Conservation (phyloP, 2,329 filamentous ascomycete genomes). For the Neofusicoccum kwambonambiense region DNA sequence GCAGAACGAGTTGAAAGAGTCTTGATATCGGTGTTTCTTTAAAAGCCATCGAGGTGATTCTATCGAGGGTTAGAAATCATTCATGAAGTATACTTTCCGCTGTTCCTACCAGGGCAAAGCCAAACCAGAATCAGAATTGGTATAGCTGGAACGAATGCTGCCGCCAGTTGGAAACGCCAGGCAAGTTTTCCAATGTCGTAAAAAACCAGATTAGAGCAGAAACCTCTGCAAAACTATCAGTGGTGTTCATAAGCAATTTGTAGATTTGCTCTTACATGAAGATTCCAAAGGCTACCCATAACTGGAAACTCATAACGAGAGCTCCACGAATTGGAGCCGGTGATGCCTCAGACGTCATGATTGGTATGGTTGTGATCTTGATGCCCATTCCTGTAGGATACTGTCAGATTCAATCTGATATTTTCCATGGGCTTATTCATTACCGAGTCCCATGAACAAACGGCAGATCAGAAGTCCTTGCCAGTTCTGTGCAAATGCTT, state of each 20-base stretch:
- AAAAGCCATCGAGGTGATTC: slow-evolving; percentile 39
- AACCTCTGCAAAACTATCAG: slow-evolving; percentile 25
- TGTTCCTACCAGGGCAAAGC: slow-evolving; percentile 35
- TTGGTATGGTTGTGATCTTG: slow-evolving; percentile 46
- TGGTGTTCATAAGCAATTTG: not conserved
- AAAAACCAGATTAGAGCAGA: slow-evolving; percentile 41
- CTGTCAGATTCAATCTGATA: slow-evolving; percentile 22
- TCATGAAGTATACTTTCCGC: too few relatives aligned
- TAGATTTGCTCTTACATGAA: slow-evolving; percentile 29
- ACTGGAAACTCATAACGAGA: slow-evolving; percentile 48
- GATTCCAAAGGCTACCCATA: slow-evolving; percentile 46
- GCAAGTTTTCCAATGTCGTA: slow-evolving; percentile 34
- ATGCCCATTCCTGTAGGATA: slow-evolving; percentile 44
- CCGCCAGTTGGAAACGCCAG: slow-evolving; percentile 42
- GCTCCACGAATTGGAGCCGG: slow-evolving; percentile 43
- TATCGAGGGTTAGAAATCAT: not conserved
- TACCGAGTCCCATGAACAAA: slow-evolving; percentile 34
- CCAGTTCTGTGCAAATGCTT: slow-evolving; percentile 38
- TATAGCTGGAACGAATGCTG: slow-evolving; percentile 39
- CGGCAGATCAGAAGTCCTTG: slow-evolving; percentile 39
- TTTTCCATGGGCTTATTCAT: not conserved
- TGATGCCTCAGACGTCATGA: slow-evolving; percentile 40
- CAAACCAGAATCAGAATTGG: slow-evolving; percentile 37
- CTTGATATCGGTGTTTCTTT: slow-evolving; percentile 37
- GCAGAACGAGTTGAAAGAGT: slow-evolving; percentile 41